Evolutionary conservation across 257 asterid genomes (phyloP), one percentile per base, ranked within the genome.

Genomic region (Solanum neorickii): DNA sequence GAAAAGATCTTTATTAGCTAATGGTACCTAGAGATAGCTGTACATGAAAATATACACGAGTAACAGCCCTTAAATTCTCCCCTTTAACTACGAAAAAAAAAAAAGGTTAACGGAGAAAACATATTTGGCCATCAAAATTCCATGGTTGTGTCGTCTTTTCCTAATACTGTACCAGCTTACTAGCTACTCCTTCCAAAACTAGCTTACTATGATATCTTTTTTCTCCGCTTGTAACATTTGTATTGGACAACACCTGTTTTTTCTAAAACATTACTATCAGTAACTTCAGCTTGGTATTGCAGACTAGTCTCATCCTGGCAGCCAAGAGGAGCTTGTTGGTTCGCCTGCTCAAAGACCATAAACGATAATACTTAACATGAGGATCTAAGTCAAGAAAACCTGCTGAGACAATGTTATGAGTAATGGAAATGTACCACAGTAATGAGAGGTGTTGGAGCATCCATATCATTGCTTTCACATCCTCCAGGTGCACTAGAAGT

Each of bases 201-300:
- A 77, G 84, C 65, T 77, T 77, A 77, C 13, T 52, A 47, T 66
- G 29, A 15, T 41, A 37, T 47, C 2, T 21, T 70, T 70, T 33
- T 70, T 59, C 87, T 86, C 70, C 87, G 41, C 83, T 70, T 29
- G 83, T 86, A 86, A 76, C 70, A 86, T 86, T 46, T 70, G 68
- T 37, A 20, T 14, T 42, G 5, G 9, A 62, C 82, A 69, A 29
- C 66, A 44, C 16, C 87, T 42, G 20, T 15, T 18, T 85, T 85
- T 27, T 25, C 83, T 46, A 42, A 16, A 10, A 68, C 83, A 47
- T 29, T 70, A 42, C 12, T 35, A 46, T 47, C 70, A 69, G 83
- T 23, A 69, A 39, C 87, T 44, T n/a, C 87, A 69, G 29, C 70
- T 46, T 7, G 65, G 65, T 44, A 77, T 25, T 77, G 41, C 69